Conservation (phyloP, 2,329 filamentous ascomycete species). For the Trichoderma simmonsii region DNA sequence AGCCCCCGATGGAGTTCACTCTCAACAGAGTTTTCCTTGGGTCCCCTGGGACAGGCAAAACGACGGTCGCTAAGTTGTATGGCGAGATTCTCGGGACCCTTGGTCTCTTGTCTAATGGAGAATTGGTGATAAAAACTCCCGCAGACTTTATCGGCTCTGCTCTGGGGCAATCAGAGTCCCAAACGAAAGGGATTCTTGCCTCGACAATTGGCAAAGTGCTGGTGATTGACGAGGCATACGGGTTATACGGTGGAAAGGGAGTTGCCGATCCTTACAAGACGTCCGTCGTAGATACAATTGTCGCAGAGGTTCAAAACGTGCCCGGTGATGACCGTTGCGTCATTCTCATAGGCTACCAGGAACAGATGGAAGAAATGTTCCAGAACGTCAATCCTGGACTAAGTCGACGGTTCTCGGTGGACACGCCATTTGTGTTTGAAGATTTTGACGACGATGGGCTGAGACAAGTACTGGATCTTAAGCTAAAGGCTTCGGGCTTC, state of each 20-base stretch:
- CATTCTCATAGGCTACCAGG: conserved; percentile 66
- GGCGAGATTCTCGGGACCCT: conserved; percentile 65
- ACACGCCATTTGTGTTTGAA: conserved; percentile 63
- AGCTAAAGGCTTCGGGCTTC: conserved; percentile 57
- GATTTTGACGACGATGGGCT: conserved; percentile 63
- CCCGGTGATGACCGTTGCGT: conserved; percentile 72
- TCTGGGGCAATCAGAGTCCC: conserved; percentile 65
- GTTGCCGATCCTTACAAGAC: conserved; percentile 48
- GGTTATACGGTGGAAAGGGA: conserved; percentile 46
- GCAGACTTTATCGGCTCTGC: conserved; percentile 66
- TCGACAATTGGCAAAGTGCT: conserved; percentile 69
- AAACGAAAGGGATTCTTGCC: conserved; percentile 69
- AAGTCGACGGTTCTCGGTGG: conserved; percentile 60
- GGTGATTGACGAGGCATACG: conserved; percentile 78
- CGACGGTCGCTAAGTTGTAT: conserved; percentile 70
- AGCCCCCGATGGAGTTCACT: conserved; percentile 55
- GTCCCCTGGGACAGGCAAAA: conserved; percentile 73
- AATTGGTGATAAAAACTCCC: conserved; percentile 71
- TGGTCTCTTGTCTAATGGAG: conserved; percentile 64
- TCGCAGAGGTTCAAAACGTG: conserved; percentile 67
- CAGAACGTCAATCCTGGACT: conserved; percentile 71
- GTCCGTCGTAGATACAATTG: conserved; percentile 70
- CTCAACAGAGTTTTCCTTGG: conserved; percentile 71
- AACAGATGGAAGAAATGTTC: conserved; percentile 69
- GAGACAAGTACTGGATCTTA: conserved; percentile 57